Percentiles rank a stretch among this genome's conserved stretches.
Conservation (phyloP, 192 early-diverging fungal genomes). For the Jimgerdemannia flammicorona region DNA sequence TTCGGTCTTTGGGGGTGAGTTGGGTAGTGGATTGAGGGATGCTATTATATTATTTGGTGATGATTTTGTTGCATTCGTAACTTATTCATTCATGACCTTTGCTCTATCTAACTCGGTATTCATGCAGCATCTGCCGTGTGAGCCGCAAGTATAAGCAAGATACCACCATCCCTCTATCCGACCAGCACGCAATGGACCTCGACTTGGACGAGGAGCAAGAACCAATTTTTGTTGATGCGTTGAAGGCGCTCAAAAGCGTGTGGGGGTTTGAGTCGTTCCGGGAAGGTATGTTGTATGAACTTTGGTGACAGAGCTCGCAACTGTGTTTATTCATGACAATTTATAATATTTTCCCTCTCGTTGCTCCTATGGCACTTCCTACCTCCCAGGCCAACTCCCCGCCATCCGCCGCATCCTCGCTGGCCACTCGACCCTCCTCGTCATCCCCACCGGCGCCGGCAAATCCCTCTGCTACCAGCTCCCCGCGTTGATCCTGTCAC, state of each 20-base stretch:
- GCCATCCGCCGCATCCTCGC: conserved; percentile 42
- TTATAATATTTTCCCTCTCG: too few relatives aligned
- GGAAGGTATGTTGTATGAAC: neutral
- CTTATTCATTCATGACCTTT: too few relatives aligned
- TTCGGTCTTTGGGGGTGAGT: too few relatives aligned
- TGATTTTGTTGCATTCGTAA: too few relatives aligned
- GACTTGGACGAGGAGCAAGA: neutral
- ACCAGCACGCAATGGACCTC: neutral
- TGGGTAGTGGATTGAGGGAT: too few relatives aligned
- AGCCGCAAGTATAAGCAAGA: neutral
- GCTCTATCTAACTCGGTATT: neutral
- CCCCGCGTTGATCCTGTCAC: conserved; percentile 58
- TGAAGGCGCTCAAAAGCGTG: neutral
- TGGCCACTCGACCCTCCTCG: conserved; percentile 42
- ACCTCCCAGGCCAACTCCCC: conserved; percentile 32
- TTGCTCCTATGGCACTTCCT: too few relatives aligned
- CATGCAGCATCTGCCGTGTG: neutral
- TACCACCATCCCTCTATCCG: neutral
- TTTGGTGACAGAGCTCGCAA: neutral
- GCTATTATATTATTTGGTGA: too few relatives aligned
- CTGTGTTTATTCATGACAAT: too few relatives aligned
- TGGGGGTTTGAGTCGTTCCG: neutral
- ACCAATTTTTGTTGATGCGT: neutral
- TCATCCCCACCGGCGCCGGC: conserved; percentile 59
- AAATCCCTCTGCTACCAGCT: conserved; percentile 83